These are phyloP conservation scores for Iodosphaeria phyllophila DNA, from an alignment of 2,329 filamentous ascomycete species.

Conservation along the genomic window DNA sequence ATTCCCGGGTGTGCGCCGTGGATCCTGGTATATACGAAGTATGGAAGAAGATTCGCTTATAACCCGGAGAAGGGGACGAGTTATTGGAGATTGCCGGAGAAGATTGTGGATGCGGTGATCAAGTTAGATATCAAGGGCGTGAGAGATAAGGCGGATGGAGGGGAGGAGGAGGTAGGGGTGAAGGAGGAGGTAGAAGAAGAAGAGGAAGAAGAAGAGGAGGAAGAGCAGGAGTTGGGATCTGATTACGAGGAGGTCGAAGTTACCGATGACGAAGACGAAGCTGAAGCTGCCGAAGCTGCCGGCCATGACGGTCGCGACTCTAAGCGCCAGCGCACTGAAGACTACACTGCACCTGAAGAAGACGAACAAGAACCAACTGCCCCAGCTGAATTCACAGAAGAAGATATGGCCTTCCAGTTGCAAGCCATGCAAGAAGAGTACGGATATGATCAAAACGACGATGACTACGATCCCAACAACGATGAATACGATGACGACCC, in stretches of 20 bases:
- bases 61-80: conserved; percentile 74
- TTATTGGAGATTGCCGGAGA: conserved; percentile 85
- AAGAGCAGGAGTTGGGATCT: conserved; percentile 36
- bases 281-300: conserved; percentile 26
- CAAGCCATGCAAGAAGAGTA: conserved; percentile 80
- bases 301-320: conserved; percentile 24
- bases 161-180: conserved; percentile 9
- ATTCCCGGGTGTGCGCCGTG: conserved; percentile 76
- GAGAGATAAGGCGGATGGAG: conserved; percentile 30
- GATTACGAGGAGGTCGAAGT: conserved; percentile 69
- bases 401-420: conserved; percentile 84
- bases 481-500: conserved; percentile 51
- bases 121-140: conserved; percentile 56
- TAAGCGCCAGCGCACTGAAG: conserved; percentile 29
- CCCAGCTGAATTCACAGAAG: conserved; percentile 72
- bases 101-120: conserved; percentile 62
- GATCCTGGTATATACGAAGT: conserved; percentile 84
- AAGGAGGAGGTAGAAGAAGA: conserved; percentile 23
- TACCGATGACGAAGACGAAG: conserved; percentile 32
- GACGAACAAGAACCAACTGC: conserved; percentile 17
- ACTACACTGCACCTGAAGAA: too few relatives aligned
- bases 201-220: conserved; percentile 16
- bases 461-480: conserved; percentile 44
- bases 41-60: conserved; percentile 76
- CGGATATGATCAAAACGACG: conserved; percentile 58